These are phyloP conservation scores for Mortierella claussenii DNA, from an alignment of 192 early-diverging fungal genomes.

Conservation along the genomic window DNA sequence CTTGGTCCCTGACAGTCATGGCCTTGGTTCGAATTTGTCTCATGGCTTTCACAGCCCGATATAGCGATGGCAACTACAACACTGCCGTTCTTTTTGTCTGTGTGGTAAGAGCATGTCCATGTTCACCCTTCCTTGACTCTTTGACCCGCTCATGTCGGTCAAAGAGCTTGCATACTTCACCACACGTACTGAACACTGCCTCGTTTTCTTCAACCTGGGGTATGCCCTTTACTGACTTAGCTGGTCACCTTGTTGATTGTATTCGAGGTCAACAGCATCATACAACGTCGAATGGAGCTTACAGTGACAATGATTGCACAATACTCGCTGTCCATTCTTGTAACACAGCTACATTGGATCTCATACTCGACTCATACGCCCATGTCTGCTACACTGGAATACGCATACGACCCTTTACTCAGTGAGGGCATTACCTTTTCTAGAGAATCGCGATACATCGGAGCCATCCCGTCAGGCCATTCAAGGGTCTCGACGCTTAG, in stretches of 20 bases:
- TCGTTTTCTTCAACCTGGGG: too few relatives aligned
- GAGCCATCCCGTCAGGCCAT: background rate
- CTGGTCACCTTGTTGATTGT: conserved; percentile 28
- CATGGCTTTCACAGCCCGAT: conserved; percentile 35
- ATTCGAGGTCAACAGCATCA: conserved; percentile 41
- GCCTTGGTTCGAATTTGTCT: conserved; percentile 12
- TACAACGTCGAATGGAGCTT: conserved; percentile 29
- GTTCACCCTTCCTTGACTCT: too few relatives aligned
- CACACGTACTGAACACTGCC: too few relatives aligned
- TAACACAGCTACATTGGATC: conserved; percentile 51
- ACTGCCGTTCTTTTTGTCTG: conserved; percentile 38
- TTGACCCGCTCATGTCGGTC: too few relatives aligned
- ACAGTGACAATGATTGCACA: conserved; percentile 8
- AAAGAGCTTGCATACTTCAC: too few relatives aligned
- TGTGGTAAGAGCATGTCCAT: conserved; percentile 36
- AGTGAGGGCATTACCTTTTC: conserved; percentile 45
- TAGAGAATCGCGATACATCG: conserved; percentile 37
- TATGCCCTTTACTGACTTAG: conserved; percentile 5
- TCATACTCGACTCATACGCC: conserved; percentile 45
- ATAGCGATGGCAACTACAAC: conserved; percentile 48
- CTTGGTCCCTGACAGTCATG: conserved; percentile 20
- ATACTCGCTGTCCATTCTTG: conserved; percentile 19
- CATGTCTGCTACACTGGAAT: conserved; percentile 43
- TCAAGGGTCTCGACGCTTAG: conserved; percentile 2
- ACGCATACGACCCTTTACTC: conserved; percentile 40